Conservation (phyloP, 2,329 filamentous ascomycete genomes). For the Penicillium nordicum region DNA sequence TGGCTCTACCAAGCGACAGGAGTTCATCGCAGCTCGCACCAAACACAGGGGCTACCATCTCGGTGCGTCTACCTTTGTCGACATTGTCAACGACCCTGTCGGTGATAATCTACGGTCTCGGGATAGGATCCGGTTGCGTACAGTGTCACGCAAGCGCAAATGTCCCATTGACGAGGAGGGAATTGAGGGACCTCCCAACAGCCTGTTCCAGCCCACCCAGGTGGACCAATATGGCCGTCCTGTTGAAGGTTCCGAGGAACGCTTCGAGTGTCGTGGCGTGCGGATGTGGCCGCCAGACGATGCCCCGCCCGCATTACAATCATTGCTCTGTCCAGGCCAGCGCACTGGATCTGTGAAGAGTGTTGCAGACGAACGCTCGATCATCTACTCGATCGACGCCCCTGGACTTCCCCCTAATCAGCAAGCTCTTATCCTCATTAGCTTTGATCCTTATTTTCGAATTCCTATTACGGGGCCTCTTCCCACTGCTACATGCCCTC, state of each 20-base stretch:
- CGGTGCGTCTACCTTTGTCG: slow-evolving; percentile 41
- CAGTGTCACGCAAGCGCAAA: slow-evolving; percentile 43
- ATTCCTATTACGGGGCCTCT: slow-evolving; percentile 20
- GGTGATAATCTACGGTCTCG: slow-evolving; percentile 27
- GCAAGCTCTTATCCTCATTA: slow-evolving; percentile 38
- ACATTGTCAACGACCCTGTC: slow-evolving; percentile 43
- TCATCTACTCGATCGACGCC: slow-evolving; percentile 40
- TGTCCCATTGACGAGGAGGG: slow-evolving; percentile 37
- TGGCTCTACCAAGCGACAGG: slow-evolving; percentile 24
- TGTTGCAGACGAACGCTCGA: slow-evolving; percentile 39
- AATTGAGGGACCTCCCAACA: slow-evolving; percentile 21
- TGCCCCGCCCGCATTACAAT: slow-evolving; percentile 36
- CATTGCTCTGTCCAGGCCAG: slow-evolving; percentile 39
- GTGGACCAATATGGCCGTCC: slow-evolving; percentile 23
- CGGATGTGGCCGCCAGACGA: slow-evolving; percentile 43
- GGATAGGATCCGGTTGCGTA: slow-evolving; percentile 42
- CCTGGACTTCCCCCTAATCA: slow-evolving; percentile 20
- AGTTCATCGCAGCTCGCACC: slow-evolving; percentile 45
- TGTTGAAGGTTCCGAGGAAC: slow-evolving; percentile 38
- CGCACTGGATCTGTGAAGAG: slow-evolving; percentile 34
- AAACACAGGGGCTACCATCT: slow-evolving; percentile 44
- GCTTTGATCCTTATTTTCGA: slow-evolving; percentile 39
- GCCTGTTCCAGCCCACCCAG: slow-evolving; percentile 31
- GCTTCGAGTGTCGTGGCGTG: slow-evolving; percentile 38
- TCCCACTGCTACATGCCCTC: neutral